phyloP scores from a whole-genome alignment of 1,139 yeast genomes.

The Protomyces inouyei region DNA sequence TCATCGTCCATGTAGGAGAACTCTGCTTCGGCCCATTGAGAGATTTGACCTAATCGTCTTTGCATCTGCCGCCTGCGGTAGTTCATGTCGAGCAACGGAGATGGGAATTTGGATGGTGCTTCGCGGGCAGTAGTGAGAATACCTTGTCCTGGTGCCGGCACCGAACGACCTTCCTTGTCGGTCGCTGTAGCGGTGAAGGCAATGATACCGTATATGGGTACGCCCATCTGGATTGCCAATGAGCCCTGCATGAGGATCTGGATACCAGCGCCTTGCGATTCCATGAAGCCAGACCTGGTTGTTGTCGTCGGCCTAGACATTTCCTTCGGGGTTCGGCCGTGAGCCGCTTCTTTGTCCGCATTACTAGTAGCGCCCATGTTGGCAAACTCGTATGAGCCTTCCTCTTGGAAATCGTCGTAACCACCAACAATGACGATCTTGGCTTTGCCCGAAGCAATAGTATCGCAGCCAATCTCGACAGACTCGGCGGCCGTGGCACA shows the following conservation, averaged over 20 bases:
- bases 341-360: slow-evolving; percentile 76
- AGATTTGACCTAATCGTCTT: slow-evolving; percentile 70
- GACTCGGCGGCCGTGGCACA: slow-evolving; percentile 99
- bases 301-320: slow-evolving; percentile 99
- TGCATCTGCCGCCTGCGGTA: slow-evolving; percentile 91
- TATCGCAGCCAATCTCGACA: slow-evolving; percentile 91
- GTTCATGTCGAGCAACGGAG: slow-evolving; percentile 78
- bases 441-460: slow-evolving; percentile 87
- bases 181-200: slow-evolving; percentile 95
- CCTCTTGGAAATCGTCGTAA: slow-evolving; percentile 98
- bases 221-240: slow-evolving; percentile 95
- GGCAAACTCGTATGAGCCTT: slow-evolving; percentile 95
- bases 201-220: slow-evolving; percentile 92
- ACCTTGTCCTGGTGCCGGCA: slow-evolving; percentile 99
- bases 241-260: slow-evolving; percentile 95
- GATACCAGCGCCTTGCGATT: slow-evolving; percentile 98
- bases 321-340: slow-evolving; percentile 96
- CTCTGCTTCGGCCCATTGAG: slow-evolving; percentile 81
- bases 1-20: slow-evolving; percentile 66
- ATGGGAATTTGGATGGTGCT: slow-evolving; percentile 71
- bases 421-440: slow-evolving; percentile 97
- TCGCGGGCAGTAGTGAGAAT: slow-evolving; percentile 96
- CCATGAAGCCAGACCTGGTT: slow-evolving; percentile 97
- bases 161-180: slow-evolving; percentile 97
- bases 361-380: slow-evolving; percentile 98